These are phyloP conservation scores for Salix koriyanagi DNA, from an alignment of 345 rosid species.

Conservation along the genomic window DNA sequence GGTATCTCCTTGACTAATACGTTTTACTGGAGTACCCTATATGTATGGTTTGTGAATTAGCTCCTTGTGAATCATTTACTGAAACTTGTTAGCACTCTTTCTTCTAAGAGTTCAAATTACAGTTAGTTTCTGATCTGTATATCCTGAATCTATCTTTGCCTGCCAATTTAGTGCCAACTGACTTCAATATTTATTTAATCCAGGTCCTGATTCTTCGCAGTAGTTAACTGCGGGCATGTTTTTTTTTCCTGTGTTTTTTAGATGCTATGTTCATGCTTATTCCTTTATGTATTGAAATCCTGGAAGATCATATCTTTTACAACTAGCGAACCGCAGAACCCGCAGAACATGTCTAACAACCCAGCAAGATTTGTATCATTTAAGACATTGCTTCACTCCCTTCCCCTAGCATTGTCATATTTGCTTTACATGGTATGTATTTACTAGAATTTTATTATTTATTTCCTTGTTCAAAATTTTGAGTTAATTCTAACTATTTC, in stretches of 20 bases:
- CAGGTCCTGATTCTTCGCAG: neutral
- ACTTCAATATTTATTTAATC: neutral
- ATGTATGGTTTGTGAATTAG: neutral
- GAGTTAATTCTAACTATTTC: neutral
- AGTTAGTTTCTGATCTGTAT: neutral
- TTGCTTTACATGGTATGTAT: constrained; percentile 25
- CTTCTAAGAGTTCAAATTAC: neutral
- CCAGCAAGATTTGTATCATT: constrained; percentile 16
- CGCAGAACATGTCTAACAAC: neutral
- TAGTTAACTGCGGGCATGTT: neutral
- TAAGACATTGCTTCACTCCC: constrained; percentile 15
- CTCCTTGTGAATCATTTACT: neutral
- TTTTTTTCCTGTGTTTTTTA: neutral
- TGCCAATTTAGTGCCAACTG: neutral
- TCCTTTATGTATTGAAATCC: constrained; percentile 19
- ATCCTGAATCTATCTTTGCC: neutral
- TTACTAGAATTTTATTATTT: neutral
- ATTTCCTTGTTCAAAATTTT: neutral
- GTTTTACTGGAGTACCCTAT: neutral
- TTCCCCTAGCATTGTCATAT: constrained; percentile 22
- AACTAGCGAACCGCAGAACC: constrained; percentile 7
- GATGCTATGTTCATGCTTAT: constrained; percentile 20
- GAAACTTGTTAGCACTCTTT: neutral
- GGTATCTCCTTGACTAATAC: constrained; percentile 29
- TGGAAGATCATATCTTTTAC: constrained; percentile 24